phyloP scores from a whole-genome alignment of 176 grass and related monocot genomes.

The Cocos nucifera region DNA sequence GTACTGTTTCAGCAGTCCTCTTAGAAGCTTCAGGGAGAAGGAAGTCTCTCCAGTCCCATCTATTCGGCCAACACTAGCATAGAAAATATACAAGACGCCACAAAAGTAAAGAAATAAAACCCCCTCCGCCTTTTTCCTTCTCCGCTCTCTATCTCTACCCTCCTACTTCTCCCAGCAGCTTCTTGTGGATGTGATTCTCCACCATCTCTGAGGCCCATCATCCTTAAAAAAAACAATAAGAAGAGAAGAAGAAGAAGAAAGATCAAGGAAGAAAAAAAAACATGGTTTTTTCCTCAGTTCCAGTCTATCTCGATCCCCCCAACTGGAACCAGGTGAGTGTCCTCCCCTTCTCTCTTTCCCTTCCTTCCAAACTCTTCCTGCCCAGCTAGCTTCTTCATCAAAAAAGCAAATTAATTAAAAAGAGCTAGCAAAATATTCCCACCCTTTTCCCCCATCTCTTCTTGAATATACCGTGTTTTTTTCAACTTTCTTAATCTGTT shows the following conservation, averaged over 20 bases:
- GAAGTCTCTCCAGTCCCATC: slow-evolving; percentile 5
- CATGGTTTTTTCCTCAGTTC: slow-evolving; percentile 95
- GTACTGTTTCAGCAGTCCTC: slow-evolving; percentile 26
- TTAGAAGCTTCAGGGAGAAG: slow-evolving; percentile 37
- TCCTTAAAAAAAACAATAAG: background rate
- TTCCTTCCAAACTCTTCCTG: background rate
- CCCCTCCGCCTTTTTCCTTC: slow-evolving; percentile 3
- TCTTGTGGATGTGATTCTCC: slow-evolving; percentile 18
- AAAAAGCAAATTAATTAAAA: slow-evolving; percentile 24
- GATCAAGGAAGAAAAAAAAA: slow-evolving; percentile 4
- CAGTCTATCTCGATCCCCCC: slow-evolving; percentile 75
- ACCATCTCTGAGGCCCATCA: slow-evolving; percentile 9
- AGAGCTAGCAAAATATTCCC: slow-evolving; percentile 2
- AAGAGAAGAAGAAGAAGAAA: slow-evolving; percentile 17
- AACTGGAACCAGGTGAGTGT: slow-evolving; percentile 84
- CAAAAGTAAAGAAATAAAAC: slow-evolving; percentile 8
- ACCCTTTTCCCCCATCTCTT: slow-evolving; percentile 26
- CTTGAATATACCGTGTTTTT: slow-evolving; percentile 72
- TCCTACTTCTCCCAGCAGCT: background rate
- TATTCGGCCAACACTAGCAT: slow-evolving; percentile 9
- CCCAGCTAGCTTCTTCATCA: slow-evolving; percentile 11
- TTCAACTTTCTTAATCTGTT: background rate
- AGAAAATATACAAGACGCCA: slow-evolving; percentile 19
- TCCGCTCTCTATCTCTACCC: slow-evolving; percentile 6
- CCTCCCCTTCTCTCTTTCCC: slow-evolving; percentile 2